Evolutionary conservation across 352 stramenopile species (phyloP), one percentile per base, ranked within the genome.

Genomic region (Lagenidium sp.): DNA sequence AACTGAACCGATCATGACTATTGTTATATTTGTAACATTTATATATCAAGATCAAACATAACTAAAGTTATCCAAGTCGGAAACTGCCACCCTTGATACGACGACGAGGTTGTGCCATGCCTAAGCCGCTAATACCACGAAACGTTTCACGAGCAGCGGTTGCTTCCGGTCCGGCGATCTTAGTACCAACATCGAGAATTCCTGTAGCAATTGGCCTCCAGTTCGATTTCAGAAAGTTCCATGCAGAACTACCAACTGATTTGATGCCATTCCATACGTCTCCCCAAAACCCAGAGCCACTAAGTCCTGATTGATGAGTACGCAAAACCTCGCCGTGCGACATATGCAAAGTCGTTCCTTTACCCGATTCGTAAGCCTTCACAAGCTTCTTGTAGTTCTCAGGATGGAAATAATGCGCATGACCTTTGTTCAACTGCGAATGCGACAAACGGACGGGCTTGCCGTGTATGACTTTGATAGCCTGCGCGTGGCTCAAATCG

Each of bases 341-440:
- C 50, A 57, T 52, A 34, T 36, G 18, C 2, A 57, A 30, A 20
- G 44, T 57, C 15, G n/a, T 41, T 23, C 50, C 50, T 51, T 57
- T 53, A 6, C 46, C 46, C 5, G 6, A 4, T 7, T 46, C 28
- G 24, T 53, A 53, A 26, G 46, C 46, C 29, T 53, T 52, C 29
- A 53, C 36, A 43, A 57, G 50, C 29, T 57, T 57, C 31, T 57
- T 57, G 43, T 50, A 51, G 32, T 59, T 59, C 35, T 53, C 46
- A 35, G 50, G 50, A 47, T 59, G 50, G 28, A 59, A 51, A 47
- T 59, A 50, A 38, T 53, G 43, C 6, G 35, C 13, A 15, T 42
- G 40, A 12, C 50, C 50, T 38, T 59, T 59, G 20, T 32, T 32
- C 22, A 59, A 30, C 21, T 59, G 43, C 44, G 37, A 48, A 31